Evolutionary conservation across 2,329 filamentous ascomycete genomes (phyloP).

Genomic region (Aspergillus unguis): DNA sequence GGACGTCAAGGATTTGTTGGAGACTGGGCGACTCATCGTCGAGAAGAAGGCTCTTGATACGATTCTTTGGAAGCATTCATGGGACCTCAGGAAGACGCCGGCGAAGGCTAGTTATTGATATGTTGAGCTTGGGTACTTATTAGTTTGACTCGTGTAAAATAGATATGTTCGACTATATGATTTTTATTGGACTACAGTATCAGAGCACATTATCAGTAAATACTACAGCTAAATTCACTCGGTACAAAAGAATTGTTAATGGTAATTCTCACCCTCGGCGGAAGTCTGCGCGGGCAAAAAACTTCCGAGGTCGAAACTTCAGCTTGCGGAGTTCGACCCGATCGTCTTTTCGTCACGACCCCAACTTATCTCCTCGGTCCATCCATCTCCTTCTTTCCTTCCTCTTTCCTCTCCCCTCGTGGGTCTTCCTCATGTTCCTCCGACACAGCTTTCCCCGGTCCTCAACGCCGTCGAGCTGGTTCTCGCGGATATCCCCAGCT

Average conservation of each 20-base stretch:
- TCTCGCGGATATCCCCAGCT: constrained; percentile 41
- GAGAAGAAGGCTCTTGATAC: constrained; percentile 75
- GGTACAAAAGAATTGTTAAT: too few relatives aligned
- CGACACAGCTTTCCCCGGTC: constrained; percentile 38
- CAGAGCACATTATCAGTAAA: too few relatives aligned
- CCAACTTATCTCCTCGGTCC: constrained; percentile 15
- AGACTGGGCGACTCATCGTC: constrained; percentile 79
- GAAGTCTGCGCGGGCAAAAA: constrained; percentile 20
- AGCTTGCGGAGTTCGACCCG: constrained; percentile 21
- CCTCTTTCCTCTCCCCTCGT: constrained; percentile 15
- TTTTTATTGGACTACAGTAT: background rate
- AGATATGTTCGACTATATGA: constrained; percentile 19
- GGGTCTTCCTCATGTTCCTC: constrained; percentile 42
- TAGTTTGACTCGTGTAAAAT: constrained; percentile 29
- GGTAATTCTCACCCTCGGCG: background rate
- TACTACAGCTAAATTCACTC: too few relatives aligned
- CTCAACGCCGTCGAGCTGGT: constrained; percentile 45
- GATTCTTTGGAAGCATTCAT: constrained; percentile 66
- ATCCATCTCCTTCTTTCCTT: constrained; percentile 12
- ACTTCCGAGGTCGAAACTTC: constrained; percentile 31
- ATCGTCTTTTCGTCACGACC: constrained; percentile 21
- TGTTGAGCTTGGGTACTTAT: constrained; percentile 10
- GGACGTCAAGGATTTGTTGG: constrained; percentile 91
- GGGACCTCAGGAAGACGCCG: constrained; percentile 35
- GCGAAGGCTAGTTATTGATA: constrained; percentile 35